These are phyloP conservation scores for Orbilia ellipsospora DNA, from an alignment of 2,329 filamentous ascomycete genomes.

Conservation along the genomic window DNA sequence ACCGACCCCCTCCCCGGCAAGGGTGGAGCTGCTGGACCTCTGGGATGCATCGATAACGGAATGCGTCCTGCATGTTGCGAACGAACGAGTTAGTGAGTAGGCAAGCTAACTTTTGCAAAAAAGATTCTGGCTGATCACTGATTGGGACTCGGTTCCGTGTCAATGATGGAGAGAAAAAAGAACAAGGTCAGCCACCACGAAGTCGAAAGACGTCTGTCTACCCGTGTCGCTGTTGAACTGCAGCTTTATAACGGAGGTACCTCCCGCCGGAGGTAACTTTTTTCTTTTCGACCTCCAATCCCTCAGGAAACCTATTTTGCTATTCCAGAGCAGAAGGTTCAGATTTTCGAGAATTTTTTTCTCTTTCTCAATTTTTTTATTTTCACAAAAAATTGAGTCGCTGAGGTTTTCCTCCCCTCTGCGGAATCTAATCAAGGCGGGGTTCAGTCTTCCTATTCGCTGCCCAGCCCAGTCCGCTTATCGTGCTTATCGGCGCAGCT, in stretches of 20 bases:
- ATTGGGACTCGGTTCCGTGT: constrained; percentile 16
- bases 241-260: constrained; percentile 52
- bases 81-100: constrained; percentile 3
- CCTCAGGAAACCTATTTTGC: constrained; percentile 16
- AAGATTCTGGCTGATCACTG: constrained; percentile 20
- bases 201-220: not conserved
- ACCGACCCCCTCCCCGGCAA: constrained; percentile 13
- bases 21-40: constrained; percentile 23
- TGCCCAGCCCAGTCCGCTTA: constrained; percentile 16
- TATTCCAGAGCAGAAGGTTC: constrained; percentile 1
- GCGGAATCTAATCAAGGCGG: constrained; percentile 15
- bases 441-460: constrained; percentile 19
- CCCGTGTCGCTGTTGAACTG: not conserved
- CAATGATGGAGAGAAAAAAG: constrained; percentile 17
- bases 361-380: constrained; percentile 3
- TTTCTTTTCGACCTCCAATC: constrained; percentile 7
- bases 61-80: constrained; percentile 54
- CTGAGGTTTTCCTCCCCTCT: not conserved
- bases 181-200: constrained; percentile 13
- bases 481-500: constrained; percentile 21
- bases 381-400: constrained; percentile 12
- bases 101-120: constrained; percentile 1
- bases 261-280: constrained; percentile 17
- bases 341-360: constrained; percentile 8
- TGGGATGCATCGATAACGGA: constrained; percentile 55